A percentile compares a stretch with the other conserved stretches of the same genome.
phyloP scores from a whole-genome alignment of 345 rosid species.

The Aurinia saxatilis region DNA sequence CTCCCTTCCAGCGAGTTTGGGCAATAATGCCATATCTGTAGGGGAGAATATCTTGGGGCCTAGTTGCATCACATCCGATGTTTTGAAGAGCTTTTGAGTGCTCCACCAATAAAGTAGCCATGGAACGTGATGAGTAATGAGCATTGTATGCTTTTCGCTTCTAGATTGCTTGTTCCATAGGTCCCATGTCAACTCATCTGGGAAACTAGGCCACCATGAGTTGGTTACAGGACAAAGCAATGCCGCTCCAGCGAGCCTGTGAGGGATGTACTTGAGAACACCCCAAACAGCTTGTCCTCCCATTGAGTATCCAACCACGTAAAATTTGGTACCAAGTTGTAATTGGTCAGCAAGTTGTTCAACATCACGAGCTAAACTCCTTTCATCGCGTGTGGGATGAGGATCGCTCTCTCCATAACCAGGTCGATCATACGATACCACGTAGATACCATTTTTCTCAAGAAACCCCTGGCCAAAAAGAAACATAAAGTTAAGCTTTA shows the following conservation, averaged over 20 bases:
- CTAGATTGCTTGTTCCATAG: constrained; percentile 35
- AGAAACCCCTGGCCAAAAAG: constrained; percentile 51
- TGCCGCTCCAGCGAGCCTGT: constrained; percentile 52
- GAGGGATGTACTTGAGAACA: constrained; percentile 68
- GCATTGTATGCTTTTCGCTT: constrained; percentile 38
- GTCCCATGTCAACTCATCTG: constrained; percentile 43
- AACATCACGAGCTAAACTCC: constrained; percentile 66
- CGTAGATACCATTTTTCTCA: constrained; percentile 56
- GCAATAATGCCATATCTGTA: constrained; percentile 32
- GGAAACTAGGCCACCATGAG: constrained; percentile 59
- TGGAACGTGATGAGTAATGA: constrained; percentile 45
- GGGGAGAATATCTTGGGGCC: constrained; percentile 28
- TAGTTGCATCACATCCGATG: constrained; percentile 25
- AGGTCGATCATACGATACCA: constrained; percentile 73
- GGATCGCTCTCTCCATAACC: constrained; percentile 43
- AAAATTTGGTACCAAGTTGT: constrained; percentile 68
- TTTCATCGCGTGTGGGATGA: constrained; percentile 32
- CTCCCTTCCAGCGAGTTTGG: constrained; percentile 34
- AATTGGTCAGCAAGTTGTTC: constrained; percentile 82
- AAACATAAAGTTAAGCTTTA: not conserved
- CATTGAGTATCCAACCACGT: constrained; percentile 35
- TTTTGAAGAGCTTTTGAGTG: constrained; percentile 40
- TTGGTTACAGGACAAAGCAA: constrained; percentile 45
- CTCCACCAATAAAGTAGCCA: constrained; percentile 68
- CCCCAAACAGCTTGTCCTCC: constrained; percentile 41